Conservation (phyloP, 345 rosid species). For the Stellera chamaejasme region DNA sequence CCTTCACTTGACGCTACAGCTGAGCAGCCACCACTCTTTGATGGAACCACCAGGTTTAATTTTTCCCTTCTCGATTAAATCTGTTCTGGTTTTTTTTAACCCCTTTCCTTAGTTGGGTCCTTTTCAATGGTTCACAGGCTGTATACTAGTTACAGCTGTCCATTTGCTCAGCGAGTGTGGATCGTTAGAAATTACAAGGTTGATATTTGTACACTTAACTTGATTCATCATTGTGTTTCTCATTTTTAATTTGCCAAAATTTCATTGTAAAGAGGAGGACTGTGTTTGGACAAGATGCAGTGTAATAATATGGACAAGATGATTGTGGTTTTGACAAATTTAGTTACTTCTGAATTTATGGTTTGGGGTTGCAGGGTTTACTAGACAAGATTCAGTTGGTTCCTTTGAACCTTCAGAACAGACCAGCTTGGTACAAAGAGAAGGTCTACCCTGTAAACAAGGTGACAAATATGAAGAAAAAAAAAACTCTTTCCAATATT, state of each 20-base stretch:
- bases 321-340: too few relatives aligned
- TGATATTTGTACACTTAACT: neutral
- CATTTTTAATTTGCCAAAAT: neutral
- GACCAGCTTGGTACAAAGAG: slow-evolving; percentile 89
- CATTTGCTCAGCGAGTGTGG: slow-evolving; percentile 90
- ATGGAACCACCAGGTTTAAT: slow-evolving; percentile 58
- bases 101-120: neutral
- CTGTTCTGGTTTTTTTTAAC: neutral
- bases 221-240: neutral
- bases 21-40: slow-evolving; percentile 63
- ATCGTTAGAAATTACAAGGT: slow-evolving; percentile 90
- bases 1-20: slow-evolving; percentile 41
- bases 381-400: slow-evolving; percentile 76
- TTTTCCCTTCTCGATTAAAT: neutral
- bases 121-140: slow-evolving; percentile 26
- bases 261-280: neutral
- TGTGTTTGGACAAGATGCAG: too few relatives aligned
- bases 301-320: too few relatives aligned
- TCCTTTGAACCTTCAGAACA: slow-evolving; percentile 61
- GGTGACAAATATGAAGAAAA: slow-evolving; percentile 26
- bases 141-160: slow-evolving; percentile 57
- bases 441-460: slow-evolving; percentile 73
- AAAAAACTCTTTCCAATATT: too few relatives aligned
- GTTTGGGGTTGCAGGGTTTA: slow-evolving; percentile 42
- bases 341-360: neutral